Percentiles rank a stretch among this genome's conserved stretches.
These are phyloP conservation scores for Cladophialophora chaetospira DNA, from an alignment of 2,329 filamentous ascomycete genomes.

Conservation along the genomic window DNA sequence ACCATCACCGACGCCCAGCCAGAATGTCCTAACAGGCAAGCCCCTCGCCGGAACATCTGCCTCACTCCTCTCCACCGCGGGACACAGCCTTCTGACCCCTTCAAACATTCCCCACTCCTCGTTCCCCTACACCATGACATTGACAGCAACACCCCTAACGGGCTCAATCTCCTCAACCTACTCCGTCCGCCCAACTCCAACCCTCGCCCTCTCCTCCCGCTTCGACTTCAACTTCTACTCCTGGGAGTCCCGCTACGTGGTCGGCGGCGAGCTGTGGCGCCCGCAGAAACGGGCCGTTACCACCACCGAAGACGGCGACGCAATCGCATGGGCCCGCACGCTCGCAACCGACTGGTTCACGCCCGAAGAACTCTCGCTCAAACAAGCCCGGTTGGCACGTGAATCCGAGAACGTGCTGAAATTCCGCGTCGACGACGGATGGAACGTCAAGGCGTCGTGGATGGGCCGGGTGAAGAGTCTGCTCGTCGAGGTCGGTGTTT, in stretches of 20 bases:
- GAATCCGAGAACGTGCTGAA: slow-evolving; percentile 86
- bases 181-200: slow-evolving; percentile 79
- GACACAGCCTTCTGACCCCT: slow-evolving; percentile 29
- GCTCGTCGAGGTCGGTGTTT: slow-evolving; percentile 85
- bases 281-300: slow-evolving; percentile 41
- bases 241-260: slow-evolving; percentile 90
- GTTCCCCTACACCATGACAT: slow-evolving; percentile 88
- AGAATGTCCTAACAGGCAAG: slow-evolving; percentile 27
- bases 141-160: slow-evolving; percentile 92
- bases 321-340: slow-evolving; percentile 48
- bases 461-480: slow-evolving; percentile 91
- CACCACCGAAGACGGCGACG: slow-evolving; percentile 35
- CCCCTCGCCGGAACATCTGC: slow-evolving; percentile 33
- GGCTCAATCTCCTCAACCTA: slow-evolving; percentile 91
- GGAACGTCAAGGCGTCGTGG: slow-evolving; percentile 84
- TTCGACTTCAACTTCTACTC: slow-evolving; percentile 99
- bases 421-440: slow-evolving; percentile 83
- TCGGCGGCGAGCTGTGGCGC: slow-evolving; percentile 92
- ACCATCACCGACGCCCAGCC: slow-evolving; percentile 61
- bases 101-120: slow-evolving; percentile 57
- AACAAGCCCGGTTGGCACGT: slow-evolving; percentile 60
- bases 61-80: slow-evolving; percentile 31
- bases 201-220: slow-evolving; percentile 81
- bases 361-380: slow-evolving; percentile 38
- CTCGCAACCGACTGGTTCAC: slow-evolving; percentile 37